These are phyloP conservation scores for Exophiala calicioides DNA, from an alignment of 2,329 filamentous ascomycete genomes.

Conservation along the genomic window DNA sequence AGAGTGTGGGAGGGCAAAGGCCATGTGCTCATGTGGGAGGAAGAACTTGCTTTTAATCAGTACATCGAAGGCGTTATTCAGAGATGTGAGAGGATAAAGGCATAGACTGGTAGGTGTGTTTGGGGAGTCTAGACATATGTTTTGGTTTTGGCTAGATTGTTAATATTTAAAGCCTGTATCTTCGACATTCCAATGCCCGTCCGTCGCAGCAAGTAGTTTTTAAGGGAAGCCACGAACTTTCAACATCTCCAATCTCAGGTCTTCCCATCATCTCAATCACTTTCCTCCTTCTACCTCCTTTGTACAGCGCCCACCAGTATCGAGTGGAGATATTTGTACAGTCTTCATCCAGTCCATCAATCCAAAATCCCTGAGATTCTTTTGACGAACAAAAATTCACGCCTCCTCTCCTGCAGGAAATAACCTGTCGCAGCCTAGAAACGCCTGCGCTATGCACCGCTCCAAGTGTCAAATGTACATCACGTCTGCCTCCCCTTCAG, in stretches of 20 bases:
- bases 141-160: background rate
- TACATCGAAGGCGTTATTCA: slow-evolving; percentile 61
- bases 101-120: too few relatives aligned
- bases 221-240: too few relatives aligned
- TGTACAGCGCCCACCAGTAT: slow-evolving; percentile 11
- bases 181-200: too few relatives aligned
- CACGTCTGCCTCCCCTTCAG: too few relatives aligned
- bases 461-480: too few relatives aligned
- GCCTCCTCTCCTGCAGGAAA: background rate
- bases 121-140: background rate
- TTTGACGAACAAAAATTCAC: background rate
- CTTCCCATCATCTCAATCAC: too few relatives aligned
- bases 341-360: background rate
- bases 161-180: too few relatives aligned
- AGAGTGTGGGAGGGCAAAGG: slow-evolving; percentile 69
- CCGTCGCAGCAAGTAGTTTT: too few relatives aligned
- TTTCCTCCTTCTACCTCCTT: background rate
- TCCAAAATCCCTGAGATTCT: background rate
- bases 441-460: slow-evolving; percentile 26
- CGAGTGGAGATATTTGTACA: slow-evolving; percentile 21
- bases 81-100: slow-evolving; percentile 31
- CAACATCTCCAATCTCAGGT: background rate
- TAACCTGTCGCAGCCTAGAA: background rate
- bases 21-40: slow-evolving; percentile 74
- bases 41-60: slow-evolving; percentile 66